These are phyloP conservation scores for Pulveroboletus sp. DNA, from an alignment of 768 basidiomycete genomes.

Conservation along the genomic window DNA sequence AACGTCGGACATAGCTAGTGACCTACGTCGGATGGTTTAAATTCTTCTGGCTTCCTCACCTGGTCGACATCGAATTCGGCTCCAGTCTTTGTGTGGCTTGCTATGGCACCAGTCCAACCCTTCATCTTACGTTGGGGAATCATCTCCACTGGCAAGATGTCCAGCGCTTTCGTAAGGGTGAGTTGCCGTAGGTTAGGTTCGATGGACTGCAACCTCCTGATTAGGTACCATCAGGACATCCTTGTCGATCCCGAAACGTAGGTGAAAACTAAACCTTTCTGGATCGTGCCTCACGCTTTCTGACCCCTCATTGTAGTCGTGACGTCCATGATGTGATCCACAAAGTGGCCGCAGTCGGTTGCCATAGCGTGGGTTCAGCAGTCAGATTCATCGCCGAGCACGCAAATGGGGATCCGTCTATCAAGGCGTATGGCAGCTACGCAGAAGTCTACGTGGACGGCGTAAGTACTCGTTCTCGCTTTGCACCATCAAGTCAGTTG, in stretches of 20 bases:
- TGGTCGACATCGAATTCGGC: neutral
- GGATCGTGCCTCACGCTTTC: neutral
- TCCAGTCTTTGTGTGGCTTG: neutral
- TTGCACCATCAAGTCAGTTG: neutral
- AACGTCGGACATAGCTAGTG: too few relatives aligned
- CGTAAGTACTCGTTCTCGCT: conserved; percentile 35
- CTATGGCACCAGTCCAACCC: conserved; percentile 28
- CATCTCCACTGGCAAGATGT: conserved; percentile 77
- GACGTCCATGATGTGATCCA: conserved; percentile 61
- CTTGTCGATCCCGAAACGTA: conserved; percentile 72
- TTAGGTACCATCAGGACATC: conserved; percentile 49
- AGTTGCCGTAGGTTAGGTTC: conserved; percentile 2
- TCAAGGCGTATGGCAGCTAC: conserved; percentile 72
- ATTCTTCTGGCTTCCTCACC: neutral
- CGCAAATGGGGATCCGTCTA: conserved; percentile 44
- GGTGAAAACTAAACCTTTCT: conserved; percentile 25
- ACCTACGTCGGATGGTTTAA: neutral
- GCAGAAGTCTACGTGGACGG: conserved; percentile 67
- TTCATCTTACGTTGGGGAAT: conserved; percentile 75
- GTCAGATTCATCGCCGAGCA: conserved; percentile 58
- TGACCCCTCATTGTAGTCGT: conserved; percentile 41
- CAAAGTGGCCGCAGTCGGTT: conserved; percentile 72
- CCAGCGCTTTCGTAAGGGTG: conserved; percentile 64
- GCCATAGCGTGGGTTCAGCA: conserved; percentile 65
- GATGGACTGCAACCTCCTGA: neutral